phyloP scores from a whole-genome alignment of 345 rosid genomes.

The Arabis alpina region DNA sequence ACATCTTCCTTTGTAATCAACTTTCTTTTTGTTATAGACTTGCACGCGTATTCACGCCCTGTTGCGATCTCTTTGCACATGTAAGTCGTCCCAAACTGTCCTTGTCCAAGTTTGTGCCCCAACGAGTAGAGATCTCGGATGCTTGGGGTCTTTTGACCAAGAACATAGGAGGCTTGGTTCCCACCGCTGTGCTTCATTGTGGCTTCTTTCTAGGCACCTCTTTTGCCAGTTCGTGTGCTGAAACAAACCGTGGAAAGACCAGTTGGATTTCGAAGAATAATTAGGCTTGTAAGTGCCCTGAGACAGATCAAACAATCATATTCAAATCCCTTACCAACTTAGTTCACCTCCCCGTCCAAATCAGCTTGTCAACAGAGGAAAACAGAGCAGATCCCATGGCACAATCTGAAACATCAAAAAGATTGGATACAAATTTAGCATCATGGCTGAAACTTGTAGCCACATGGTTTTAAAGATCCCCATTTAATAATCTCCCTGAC shows the following conservation, averaged over 20 bases:
- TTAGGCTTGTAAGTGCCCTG: conserved; percentile 53
- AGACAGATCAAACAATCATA: conserved; percentile 68
- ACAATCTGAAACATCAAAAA: conserved; percentile 31
- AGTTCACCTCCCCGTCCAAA: conserved; percentile 42
- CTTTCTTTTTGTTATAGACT: conserved; percentile 94
- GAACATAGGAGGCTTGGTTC: conserved; percentile 71
- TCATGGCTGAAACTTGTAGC: conserved; percentile 17
- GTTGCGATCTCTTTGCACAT: conserved; percentile 75
- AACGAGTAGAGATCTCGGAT: conserved; percentile 79
- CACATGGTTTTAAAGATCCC: conserved; percentile 7
- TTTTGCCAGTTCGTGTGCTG: conserved; percentile 46
- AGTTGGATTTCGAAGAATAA: conserved; percentile 47
- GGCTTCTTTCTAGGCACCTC: conserved; percentile 46
- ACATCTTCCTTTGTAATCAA: conserved; percentile 92
- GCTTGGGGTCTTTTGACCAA: conserved; percentile 89
- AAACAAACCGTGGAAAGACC: conserved; percentile 48
- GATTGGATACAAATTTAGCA: conserved; percentile 2
- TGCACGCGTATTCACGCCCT: conserved; percentile 83
- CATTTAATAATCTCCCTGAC: conserved; percentile 3
- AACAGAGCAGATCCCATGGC: conserved; percentile 44
- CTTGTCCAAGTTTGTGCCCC: conserved; percentile 92
- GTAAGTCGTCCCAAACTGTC: conserved; percentile 95
- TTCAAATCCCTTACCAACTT: conserved; percentile 42
- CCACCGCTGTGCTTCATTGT: conserved; percentile 76
- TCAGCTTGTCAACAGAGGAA: conserved; percentile 46